Conservation (phyloP, 257 asterid species). For the Salvia splendens region DNA sequence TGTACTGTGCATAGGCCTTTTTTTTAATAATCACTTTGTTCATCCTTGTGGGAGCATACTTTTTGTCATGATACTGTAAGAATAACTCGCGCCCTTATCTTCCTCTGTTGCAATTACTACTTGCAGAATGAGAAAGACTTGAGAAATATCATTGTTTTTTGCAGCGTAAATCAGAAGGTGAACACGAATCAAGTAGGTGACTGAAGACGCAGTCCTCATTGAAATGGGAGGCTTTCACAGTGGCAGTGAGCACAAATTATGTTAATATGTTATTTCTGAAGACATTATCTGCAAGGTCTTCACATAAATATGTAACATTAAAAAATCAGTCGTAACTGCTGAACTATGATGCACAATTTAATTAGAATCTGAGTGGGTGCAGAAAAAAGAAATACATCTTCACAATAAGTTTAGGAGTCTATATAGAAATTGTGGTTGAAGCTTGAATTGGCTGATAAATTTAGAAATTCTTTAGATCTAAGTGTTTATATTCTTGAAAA, state of each 20-base stretch:
- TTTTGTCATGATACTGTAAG: conserved; percentile 17
- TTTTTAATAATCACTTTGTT: neutral
- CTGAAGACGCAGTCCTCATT: conserved; percentile 93
- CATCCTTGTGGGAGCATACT: conserved; percentile 15
- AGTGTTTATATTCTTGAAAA: too few species aligned
- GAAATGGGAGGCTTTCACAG: conserved; percentile 99
- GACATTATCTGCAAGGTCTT: conserved; percentile 16
- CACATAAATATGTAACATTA: conserved; percentile 17
- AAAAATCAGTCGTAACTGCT: conserved; percentile 21
- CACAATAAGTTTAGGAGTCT: neutral
- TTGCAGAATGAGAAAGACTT: conserved; percentile 18
- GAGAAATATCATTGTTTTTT: conserved; percentile 35
- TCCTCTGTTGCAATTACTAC: conserved; percentile 12
- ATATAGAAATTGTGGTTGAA: conserved; percentile 8
- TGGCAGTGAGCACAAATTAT: conserved; percentile 85
- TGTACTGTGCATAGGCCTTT: conserved; percentile 16
- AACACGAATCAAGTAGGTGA: conserved; percentile 98
- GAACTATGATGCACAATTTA: neutral
- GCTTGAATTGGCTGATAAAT: conserved; percentile 13
- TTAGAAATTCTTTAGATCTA: too few species aligned
- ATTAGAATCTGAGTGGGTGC: neutral
- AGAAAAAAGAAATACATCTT: too few species aligned
- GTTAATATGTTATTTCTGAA: conserved; percentile 66
- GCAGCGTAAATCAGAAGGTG: conserved; percentile 99
- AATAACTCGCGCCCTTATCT: conserved; percentile 4